Evolutionary conservation across 2,329 filamentous ascomycete species (phyloP), one percentile per base, ranked within the genome.

Genomic region (Colletotrichum orbiculare): DNA sequence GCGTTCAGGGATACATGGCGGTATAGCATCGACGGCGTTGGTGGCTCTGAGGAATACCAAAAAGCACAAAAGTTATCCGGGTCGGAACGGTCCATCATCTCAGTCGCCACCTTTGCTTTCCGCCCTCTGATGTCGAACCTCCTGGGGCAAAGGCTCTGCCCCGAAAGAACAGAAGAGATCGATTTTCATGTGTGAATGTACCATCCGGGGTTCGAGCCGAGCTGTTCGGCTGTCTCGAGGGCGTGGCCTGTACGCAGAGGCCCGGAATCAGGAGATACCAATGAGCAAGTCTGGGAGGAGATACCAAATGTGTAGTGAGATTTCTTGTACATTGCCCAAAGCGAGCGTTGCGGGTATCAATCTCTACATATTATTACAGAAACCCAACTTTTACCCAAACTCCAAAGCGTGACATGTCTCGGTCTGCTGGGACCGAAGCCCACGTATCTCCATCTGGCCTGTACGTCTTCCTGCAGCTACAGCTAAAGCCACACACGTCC

Each of bases 21-120:
- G 59, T 63, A 46, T 64, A 66, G 63, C 63, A 66, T 66, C 63
- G 59, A 66, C 58, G 63, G 63, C 63, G 63, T 66, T 66, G 63
- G 58, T 63, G 63, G 63, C 58, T 66, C 63, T 66, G 63, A 65
- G 63, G 58, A 66, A 66, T 66, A 56, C 63, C 52, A 63, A 35
- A 35, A 60, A 65, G 54, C 38, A 62, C 45, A 53, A 42, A 41
- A 56, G 45, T 66, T 62, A 48, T 63, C 25, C 52, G 34, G 63
- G 63, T 63, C 63, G 43, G 58, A 57, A 57, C 41, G 63, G 47
- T 52, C 57, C 46, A 38, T 64, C 60, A 47, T 63, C 63, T 63
- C 63, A 63, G 52, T 49, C 58, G 47, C 63, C 63, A 48, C 63
- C 58, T 63, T 54, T 64, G 60, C 60, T 49, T 57, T 53, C 52